These are phyloP conservation scores for Tagetes erecta DNA, from an alignment of 129 eudicot species.

Conservation along the genomic window DNA sequence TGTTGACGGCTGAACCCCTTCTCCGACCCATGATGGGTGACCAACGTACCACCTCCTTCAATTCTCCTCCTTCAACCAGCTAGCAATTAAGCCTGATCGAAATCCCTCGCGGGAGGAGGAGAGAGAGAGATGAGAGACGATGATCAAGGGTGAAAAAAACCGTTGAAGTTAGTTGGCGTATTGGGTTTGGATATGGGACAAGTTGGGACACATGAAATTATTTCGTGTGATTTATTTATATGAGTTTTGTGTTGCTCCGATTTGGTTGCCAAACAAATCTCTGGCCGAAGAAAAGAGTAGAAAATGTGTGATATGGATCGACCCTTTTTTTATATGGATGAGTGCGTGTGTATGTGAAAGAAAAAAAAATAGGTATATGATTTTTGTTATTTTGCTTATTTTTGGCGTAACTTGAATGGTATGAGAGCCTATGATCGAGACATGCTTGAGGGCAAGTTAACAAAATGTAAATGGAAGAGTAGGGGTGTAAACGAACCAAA, in stretches of 20 bases:
- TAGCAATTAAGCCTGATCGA: neutral
- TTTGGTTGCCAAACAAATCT: conserved; percentile 38
- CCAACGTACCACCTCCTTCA: conserved; percentile 19
- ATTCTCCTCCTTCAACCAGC: conserved; percentile 23
- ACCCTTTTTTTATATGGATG: neutral
- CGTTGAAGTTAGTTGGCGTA: conserved; percentile 29
- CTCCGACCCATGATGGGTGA: conserved; percentile 51
- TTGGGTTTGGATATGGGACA: conserved; percentile 17
- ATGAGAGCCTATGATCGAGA: too few species aligned
- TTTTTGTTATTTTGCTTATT: too few species aligned
- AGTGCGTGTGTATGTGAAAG: neutral
- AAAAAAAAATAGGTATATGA: too few species aligned
- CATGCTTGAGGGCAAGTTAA: too few species aligned
- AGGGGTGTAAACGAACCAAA: too few species aligned
- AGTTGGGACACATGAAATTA: neutral
- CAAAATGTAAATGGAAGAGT: too few species aligned
- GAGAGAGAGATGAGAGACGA: conserved; percentile 24
- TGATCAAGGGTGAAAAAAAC: conserved; percentile 24
- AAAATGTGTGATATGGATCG: neutral
- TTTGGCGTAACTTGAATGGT: too few species aligned
- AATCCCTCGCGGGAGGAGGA: conserved; percentile 24
- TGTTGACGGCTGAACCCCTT: conserved; percentile 68
- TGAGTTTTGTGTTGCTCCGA: conserved; percentile 8
- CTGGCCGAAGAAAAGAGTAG: conserved; percentile 17
- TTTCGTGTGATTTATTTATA: conserved; percentile 5